A percentile compares a stretch with the other conserved stretches of the same genome.
phyloP scores from a whole-genome alignment of 495 filamentous ascomycete species.

The Penicillium robsamsonii region DNA sequence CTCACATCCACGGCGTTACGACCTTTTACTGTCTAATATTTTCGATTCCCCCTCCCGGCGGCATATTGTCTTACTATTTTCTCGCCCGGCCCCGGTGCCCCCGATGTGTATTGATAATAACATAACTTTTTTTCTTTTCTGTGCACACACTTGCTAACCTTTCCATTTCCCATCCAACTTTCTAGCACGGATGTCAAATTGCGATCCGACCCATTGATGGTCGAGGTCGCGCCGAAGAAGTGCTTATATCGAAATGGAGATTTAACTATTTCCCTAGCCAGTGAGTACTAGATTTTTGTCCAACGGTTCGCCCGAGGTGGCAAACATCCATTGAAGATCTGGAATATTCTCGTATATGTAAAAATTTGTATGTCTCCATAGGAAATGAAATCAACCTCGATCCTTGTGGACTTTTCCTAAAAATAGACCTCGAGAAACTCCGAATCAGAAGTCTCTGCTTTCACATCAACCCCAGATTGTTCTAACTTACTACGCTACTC shows the following conservation, averaged over 20 bases:
- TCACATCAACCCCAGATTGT: slow-evolving; percentile 15
- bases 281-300: slow-evolving; percentile 54
- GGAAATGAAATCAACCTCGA: neutral
- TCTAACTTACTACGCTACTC: no score
- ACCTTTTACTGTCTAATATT: slow-evolving; percentile 29
- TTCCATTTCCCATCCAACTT: neutral
- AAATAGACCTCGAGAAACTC: neutral
- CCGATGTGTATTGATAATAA: slow-evolving; percentile 40
- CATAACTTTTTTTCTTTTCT: slow-evolving; percentile 17
- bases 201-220: slow-evolving; percentile 79
- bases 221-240: slow-evolving; percentile 92
- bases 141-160: neutral
- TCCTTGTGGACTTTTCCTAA: neutral
- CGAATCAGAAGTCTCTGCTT: slow-evolving; percentile 27
- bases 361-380: slow-evolving; percentile 49
- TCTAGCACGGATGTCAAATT: slow-evolving; percentile 99
- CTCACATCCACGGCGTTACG: slow-evolving; percentile 35
- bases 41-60: slow-evolving; percentile 33
- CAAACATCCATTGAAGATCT: slow-evolving; percentile 50
- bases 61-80: slow-evolving; percentile 33
- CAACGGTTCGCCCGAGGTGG: slow-evolving; percentile 37
- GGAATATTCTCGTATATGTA: slow-evolving; percentile 75
- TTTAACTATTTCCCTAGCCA: slow-evolving; percentile 28
- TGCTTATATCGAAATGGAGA: slow-evolving; percentile 56
- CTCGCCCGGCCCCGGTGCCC: slow-evolving; percentile 16